Evolutionary conservation across 2,329 filamentous ascomycete species (phyloP).

Genomic region (Phaeomoniella chlamydospora): DNA sequence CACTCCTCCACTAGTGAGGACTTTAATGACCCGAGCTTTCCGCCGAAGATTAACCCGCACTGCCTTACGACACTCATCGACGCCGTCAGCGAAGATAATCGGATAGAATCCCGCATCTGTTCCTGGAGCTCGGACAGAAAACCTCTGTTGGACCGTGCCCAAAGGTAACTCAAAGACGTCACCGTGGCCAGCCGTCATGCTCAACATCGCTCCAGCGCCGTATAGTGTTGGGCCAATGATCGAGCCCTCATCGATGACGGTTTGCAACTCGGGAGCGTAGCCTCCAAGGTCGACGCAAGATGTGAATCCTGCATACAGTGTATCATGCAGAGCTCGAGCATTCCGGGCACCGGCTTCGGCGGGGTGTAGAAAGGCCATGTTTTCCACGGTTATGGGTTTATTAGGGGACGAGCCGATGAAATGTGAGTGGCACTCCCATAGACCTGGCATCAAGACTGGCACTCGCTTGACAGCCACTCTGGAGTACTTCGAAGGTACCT

Average conservation of each 20-base stretch:
- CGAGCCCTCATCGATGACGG: constrained; percentile 25
- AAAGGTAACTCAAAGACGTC: constrained; percentile 22
- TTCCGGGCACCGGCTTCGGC: constrained; percentile 26
- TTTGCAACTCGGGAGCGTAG: constrained; percentile 26
- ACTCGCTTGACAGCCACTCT: constrained; percentile 16
- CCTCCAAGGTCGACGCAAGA: constrained; percentile 33
- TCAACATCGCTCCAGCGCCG: constrained; percentile 25
- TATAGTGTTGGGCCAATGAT: constrained; percentile 34
- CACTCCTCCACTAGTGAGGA: constrained; percentile 30
- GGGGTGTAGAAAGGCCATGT: constrained; percentile 10
- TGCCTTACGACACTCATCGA: constrained; percentile 27
- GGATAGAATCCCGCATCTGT: constrained; percentile 21
- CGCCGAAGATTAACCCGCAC: constrained; percentile 29
- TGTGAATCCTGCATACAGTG: constrained; percentile 35
- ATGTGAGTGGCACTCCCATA: constrained; percentile 40
- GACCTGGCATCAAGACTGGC: constrained; percentile 33
- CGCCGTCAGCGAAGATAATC: constrained; percentile 26
- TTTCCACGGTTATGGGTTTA: constrained; percentile 7
- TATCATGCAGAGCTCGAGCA: constrained; percentile 24
- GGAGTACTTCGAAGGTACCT: constrained; percentile 19
- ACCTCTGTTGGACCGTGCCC: neutral
- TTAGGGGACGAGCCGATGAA: constrained; percentile 21
- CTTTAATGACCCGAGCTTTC: constrained; percentile 35
- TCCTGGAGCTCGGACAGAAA: neutral
- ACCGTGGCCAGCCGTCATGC: constrained; percentile 33